Base-by-base conservation (phyloP, 805 yeast species). In the Lipomyces yamadae region DNA sequence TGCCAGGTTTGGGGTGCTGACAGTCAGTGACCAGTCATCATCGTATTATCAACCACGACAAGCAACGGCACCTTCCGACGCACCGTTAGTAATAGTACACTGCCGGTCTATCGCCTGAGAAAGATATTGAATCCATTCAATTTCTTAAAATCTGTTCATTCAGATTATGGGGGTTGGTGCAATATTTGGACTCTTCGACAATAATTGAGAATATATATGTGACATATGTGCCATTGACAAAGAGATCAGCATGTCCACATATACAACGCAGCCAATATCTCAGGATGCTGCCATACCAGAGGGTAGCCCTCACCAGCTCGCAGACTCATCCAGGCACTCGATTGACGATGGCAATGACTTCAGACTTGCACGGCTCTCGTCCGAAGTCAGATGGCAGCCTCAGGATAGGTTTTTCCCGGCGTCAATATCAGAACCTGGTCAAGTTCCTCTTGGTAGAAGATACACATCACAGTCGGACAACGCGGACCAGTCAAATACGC, bases 281-380 rank as follows among this genome's bases (percentile, higher is more conserved):
- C 48, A 42, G 13, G 42, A 2, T 37, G 42, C 3, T 10, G 13
- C 13, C 8, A 10, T 37, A n/a, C 48, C 0, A 42, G 15, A 15
- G 8, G 24, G 48, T n/a, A 42, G 24, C 10, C n/a, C 48, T 42
- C 24, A 6, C 48, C 48, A 42, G 48, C 48, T 42, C 24, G 10
- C 48, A 42, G 18, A 15, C n/a, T 42, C 48, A 24, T 42, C 39
- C 10, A 42, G 24, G 3, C 48, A 42, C 48, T 42, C 48, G 8
- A 15, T 42, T 37, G 39, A 42, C 55, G 8, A 52, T 29, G 34
- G 34, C 55, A 52, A 52, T 24, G 55, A 52, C 55, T 52, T 29
- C 34, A 52, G 34, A 29, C 35, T 52, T 15, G 55, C 55, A 15
- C 55, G 55, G 13, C 55, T 52, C 55, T 52, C 55, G 32, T 52